phyloP scores from a whole-genome alignment of 768 basidiomycete species.

The Russula abietina region DNA sequence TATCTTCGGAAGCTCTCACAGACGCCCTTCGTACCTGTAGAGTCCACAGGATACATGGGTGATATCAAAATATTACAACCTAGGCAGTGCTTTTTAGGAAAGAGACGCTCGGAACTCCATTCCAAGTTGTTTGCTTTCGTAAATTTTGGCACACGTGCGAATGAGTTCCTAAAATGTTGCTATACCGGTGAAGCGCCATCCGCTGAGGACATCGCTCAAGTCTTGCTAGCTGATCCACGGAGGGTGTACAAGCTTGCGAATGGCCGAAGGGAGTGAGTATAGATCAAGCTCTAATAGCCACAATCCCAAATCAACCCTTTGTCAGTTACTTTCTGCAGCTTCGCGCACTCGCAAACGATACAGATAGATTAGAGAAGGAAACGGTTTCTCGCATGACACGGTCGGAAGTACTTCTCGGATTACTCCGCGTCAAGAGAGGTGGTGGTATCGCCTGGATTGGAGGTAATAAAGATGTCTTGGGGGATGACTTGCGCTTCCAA shows the following conservation, averaged over 20 bases:
- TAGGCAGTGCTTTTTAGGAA: conserved; percentile 57
- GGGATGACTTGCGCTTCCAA: too few relatives aligned
- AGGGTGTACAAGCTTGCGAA: conserved; percentile 67
- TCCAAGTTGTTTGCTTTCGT: conserved; percentile 83
- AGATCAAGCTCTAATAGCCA: not conserved
- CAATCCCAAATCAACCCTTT: not conserved
- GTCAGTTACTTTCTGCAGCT: conserved; percentile 74
- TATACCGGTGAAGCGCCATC: conserved; percentile 86
- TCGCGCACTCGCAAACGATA: conserved; percentile 76
- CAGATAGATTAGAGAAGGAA: conserved; percentile 40
- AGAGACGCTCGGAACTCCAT: conserved; percentile 53
- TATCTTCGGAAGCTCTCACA: conserved; percentile 55
- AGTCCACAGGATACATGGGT: conserved; percentile 30
- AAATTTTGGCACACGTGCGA: conserved; percentile 78
- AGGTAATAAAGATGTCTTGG: conserved; percentile 63
- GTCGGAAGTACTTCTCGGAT: conserved; percentile 66
- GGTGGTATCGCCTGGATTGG: conserved; percentile 33
- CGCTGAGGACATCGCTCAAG: conserved; percentile 71
- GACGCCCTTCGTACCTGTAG: conserved; percentile 62
- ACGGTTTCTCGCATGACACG: conserved; percentile 62
- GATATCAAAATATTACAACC: conserved; percentile 39
- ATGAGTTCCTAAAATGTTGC: conserved; percentile 77
- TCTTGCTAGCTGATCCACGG: conserved; percentile 60
- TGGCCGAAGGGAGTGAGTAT: conserved; percentile 57
- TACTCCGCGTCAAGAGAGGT: conserved; percentile 48